These are phyloP conservation scores for Cutaneotrichosporon sp. DNA, from an alignment of 1,284 basidiomycete species.

Conservation along the genomic window DNA sequence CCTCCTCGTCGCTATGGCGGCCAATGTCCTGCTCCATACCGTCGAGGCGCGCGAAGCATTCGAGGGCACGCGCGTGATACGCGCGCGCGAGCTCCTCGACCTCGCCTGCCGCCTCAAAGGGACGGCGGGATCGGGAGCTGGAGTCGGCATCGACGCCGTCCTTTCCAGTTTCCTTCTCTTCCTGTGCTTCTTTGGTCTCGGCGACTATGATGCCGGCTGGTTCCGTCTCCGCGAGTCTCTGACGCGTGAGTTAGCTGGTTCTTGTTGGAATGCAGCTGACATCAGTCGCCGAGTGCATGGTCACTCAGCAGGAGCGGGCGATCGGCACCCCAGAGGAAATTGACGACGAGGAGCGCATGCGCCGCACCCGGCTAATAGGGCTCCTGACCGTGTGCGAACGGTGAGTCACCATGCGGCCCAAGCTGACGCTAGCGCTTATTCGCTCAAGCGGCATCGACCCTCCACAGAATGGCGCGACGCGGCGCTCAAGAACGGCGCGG, in stretches of 20 bases:
- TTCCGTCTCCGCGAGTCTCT: not conserved
- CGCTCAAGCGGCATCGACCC: not conserved
- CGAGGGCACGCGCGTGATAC: not conserved
- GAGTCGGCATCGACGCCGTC: not conserved
- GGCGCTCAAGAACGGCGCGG: not conserved
- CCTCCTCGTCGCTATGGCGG: not conserved
- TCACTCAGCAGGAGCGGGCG: not conserved
- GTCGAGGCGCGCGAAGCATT: not conserved
- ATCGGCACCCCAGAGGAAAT: not conserved
- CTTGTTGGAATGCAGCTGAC: not conserved
- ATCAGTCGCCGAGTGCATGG: slow-evolving; percentile 1
- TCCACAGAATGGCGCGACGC: not conserved
- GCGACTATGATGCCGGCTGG: not conserved
- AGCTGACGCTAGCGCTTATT: not conserved
- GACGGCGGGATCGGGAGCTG: not conserved
- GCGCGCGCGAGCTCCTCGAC: not conserved
- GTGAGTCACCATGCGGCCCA: not conserved
- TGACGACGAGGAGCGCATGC: not conserved
- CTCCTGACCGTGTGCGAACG: not conserved
- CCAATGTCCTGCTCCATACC: not conserved
- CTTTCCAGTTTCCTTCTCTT: not conserved
- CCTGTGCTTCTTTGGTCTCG: not conserved
- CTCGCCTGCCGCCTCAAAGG: not conserved
- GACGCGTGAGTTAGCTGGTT: not conserved
- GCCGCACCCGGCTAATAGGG: not conserved